These are phyloP conservation scores for Exophiala mesophila DNA, from an alignment of 2,329 filamentous ascomycete genomes.

Conservation along the genomic window DNA sequence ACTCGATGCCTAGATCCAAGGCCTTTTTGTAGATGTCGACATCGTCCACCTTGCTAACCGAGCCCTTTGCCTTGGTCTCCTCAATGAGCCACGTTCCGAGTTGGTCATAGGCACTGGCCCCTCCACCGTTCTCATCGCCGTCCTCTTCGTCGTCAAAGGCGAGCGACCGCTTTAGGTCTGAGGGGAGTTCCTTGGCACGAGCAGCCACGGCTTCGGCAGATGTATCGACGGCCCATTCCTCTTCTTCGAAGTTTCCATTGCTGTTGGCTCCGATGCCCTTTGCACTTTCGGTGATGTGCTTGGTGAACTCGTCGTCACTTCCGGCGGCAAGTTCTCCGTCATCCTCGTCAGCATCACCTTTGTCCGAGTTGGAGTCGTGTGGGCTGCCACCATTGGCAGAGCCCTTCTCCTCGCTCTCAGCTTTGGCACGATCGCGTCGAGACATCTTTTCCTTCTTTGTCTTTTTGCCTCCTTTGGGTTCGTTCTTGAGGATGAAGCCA, in stretches of 20 bases:
- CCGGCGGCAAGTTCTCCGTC: slow-evolving; percentile 64
- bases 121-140: slow-evolving; percentile 70
- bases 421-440: slow-evolving; percentile 70
- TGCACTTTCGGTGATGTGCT: slow-evolving; percentile 63
- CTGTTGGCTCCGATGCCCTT: slow-evolving; percentile 66
- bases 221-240: slow-evolving; percentile 95
- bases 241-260: slow-evolving; percentile 64
- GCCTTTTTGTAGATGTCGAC: slow-evolving; percentile 94
- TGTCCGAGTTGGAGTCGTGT: slow-evolving; percentile 60
- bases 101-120: slow-evolving; percentile 76
- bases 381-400: slow-evolving; percentile 56
- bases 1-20: slow-evolving; percentile 89
- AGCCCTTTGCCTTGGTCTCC: slow-evolving; percentile 63
- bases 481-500: slow-evolving; percentile 95
- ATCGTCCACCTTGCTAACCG: slow-evolving; percentile 75
- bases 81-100: slow-evolving; percentile 88
- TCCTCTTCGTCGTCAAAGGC: slow-evolving; percentile 76
- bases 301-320: slow-evolving; percentile 89
- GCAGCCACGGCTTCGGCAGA: slow-evolving; percentile 93
- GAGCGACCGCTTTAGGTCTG: slow-evolving; percentile 88
- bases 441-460: slow-evolving; percentile 94
- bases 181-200: slow-evolving; percentile 86
- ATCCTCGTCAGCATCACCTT: slow-evolving; percentile 58
- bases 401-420: slow-evolving; percentile 50
- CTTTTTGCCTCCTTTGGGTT: slow-evolving; percentile 89